These are phyloP conservation scores for Davidsoniella eucalypti DNA, from an alignment of 2,329 filamentous ascomycete genomes.

Conservation along the genomic window DNA sequence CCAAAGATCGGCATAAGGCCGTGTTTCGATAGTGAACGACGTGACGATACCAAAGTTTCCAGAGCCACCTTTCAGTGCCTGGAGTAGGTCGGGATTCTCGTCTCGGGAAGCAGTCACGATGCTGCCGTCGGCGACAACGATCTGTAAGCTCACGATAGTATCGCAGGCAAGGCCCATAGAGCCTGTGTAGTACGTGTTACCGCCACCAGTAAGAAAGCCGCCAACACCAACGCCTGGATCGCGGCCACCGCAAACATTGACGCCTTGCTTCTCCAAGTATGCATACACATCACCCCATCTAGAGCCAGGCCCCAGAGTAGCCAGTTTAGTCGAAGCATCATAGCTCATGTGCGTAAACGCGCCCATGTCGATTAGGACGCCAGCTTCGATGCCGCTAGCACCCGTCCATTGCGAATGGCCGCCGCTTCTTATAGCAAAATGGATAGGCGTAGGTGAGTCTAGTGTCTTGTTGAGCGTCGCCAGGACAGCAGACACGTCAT, in stretches of 20 bases:
- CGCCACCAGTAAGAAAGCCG: neutral
- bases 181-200: neutral
- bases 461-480: too few species aligned
- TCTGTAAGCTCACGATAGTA: neutral
- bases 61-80: neutral
- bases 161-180: neutral
- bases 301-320: conserved; percentile 26
- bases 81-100: neutral
- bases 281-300: conserved; percentile 23
- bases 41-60: conserved; percentile 1
- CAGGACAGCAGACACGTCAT: too few species aligned
- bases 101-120: neutral
- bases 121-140: neutral
- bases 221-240: neutral
- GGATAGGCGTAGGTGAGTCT: neutral
- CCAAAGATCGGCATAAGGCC: neutral
- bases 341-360: neutral
- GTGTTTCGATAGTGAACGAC: neutral
- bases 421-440: conserved; percentile 26
- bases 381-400: conserved; percentile 15
- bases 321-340: neutral
- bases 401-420: conserved; percentile 19
- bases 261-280: conserved; percentile 17
- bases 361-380: neutral
- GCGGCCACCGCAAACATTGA: conserved; percentile 25